Percentiles rank a stretch among this genome's conserved stretches.
phyloP scores from a whole-genome alignment of 139 green algal species.

The Closterium sp. region DNA sequence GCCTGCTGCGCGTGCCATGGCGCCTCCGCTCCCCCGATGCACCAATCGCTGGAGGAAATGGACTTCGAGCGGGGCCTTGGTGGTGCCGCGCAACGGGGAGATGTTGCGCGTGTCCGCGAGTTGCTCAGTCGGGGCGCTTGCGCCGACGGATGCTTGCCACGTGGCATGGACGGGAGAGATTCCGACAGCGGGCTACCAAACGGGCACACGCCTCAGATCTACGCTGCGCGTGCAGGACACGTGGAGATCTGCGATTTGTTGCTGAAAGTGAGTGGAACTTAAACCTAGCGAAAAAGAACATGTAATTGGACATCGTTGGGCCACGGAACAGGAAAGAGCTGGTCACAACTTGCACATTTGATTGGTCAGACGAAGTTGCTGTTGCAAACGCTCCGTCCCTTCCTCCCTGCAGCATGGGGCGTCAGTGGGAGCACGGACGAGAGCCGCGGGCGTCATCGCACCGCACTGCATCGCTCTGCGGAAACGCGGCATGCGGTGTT shows the following conservation, averaged over 20 bases:
- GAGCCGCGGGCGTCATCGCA: too few species aligned
- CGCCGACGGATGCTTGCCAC: background rate
- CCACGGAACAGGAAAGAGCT: too few species aligned
- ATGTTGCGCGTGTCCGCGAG: background rate
- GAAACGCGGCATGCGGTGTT: too few species aligned
- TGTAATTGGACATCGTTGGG: too few species aligned
- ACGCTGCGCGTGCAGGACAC: background rate
- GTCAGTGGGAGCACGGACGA: background rate
- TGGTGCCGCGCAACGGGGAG: background rate
- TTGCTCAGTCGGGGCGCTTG: background rate
- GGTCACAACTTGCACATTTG: too few species aligned
- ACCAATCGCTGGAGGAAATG: background rate
- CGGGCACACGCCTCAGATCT: background rate
- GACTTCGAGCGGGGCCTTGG: background rate
- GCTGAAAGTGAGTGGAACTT: background rate
- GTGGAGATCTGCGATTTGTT: background rate
- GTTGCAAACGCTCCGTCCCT: too few species aligned
- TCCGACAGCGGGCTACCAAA: background rate
- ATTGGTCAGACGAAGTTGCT: too few species aligned
- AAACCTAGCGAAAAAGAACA: too few species aligned
- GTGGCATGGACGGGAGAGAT: background rate
- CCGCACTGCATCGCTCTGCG: too few species aligned
- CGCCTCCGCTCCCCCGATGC: background rate
- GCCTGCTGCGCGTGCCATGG: background rate
- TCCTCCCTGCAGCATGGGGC: too few species aligned